These are phyloP conservation scores for Suillus decipiens DNA, from an alignment of 768 basidiomycete genomes.

Conservation along the genomic window DNA sequence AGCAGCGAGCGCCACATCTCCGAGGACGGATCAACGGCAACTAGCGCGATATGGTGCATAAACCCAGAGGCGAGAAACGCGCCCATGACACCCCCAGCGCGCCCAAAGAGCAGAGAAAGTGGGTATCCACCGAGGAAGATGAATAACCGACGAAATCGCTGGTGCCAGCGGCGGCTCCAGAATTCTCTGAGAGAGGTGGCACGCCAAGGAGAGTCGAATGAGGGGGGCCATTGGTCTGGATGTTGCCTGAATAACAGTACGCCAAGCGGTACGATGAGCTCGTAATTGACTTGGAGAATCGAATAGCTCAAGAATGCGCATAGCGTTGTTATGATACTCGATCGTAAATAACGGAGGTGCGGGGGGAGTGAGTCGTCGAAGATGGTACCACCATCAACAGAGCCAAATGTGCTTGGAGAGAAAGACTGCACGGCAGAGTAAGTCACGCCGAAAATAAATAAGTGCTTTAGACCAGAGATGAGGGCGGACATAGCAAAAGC, in stretches of 20 bases:
- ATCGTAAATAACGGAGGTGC: conserved; percentile 19
- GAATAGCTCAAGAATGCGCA: conserved; percentile 47
- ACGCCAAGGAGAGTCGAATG: conserved; percentile 35
- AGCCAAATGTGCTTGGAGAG: conserved; percentile 36
- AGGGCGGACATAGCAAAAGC: conserved; percentile 42
- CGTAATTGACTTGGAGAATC: conserved; percentile 37
- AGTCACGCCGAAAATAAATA: conserved; percentile 44
- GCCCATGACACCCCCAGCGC: conserved; percentile 50
- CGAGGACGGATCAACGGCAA: conserved; percentile 48
- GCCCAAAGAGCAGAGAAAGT: conserved; percentile 43
- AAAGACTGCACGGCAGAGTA: conserved; percentile 50
- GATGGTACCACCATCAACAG: not conserved
- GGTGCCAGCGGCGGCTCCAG: conserved; percentile 42
- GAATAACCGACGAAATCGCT: conserved; percentile 34
- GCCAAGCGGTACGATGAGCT: conserved; percentile 14
- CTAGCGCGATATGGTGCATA: conserved; percentile 53
- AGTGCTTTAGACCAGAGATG: conserved; percentile 33
- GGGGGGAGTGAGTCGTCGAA: conserved; percentile 22
- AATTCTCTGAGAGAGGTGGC: conserved; percentile 39
- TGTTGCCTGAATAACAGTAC: conserved; percentile 31
- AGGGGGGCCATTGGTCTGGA: conserved; percentile 34
- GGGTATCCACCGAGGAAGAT: conserved; percentile 32
- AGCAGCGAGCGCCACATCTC: too few species aligned
- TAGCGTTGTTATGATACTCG: conserved; percentile 43
- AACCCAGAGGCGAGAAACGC: conserved; percentile 58